Conservation (phyloP, 495 filamentous ascomycete species). For the Neurospora africana region DNA sequence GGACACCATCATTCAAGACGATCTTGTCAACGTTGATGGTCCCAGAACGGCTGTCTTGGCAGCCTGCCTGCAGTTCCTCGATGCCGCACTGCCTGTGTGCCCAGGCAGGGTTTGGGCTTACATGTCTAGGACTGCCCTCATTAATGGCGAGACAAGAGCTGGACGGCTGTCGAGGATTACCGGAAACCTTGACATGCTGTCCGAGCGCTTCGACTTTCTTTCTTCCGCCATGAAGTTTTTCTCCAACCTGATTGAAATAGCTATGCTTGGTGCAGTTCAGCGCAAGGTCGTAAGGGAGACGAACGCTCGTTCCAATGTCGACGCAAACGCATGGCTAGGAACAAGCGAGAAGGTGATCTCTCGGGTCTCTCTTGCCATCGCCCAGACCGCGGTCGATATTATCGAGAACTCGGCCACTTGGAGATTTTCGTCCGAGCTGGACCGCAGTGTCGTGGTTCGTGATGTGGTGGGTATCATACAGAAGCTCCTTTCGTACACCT, state of each 20-base stretch:
- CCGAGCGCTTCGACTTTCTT: conserved; percentile 68
- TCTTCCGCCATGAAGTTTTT: conserved; percentile 61
- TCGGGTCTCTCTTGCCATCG: conserved; percentile 59
- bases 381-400: conserved; percentile 63
- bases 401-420: conserved; percentile 73
- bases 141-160: conserved; percentile 60
- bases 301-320: conserved; percentile 39
- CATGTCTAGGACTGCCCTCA: conserved; percentile 64
- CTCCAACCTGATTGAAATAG: conserved; percentile 64
- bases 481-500: conserved; percentile 58
- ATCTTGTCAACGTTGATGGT: conserved; percentile 38
- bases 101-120: conserved; percentile 85
- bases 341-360: conserved; percentile 69
- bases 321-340: conserved; percentile 51
- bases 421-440: conserved; percentile 60
- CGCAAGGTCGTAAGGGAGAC: conserved; percentile 50
- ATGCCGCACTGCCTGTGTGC: conserved; percentile 55
- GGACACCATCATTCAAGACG: conserved; percentile 60
- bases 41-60: conserved; percentile 52
- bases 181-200: conserved; percentile 61
- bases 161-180: conserved; percentile 65
- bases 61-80: conserved; percentile 69
- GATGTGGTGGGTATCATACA: conserved; percentile 57
- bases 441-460: conserved; percentile 45
- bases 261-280: conserved; percentile 57